A percentile compares a stretch with the other conserved stretches of the same genome.
Evolutionary conservation across 176 grass and related monocot species (phyloP).

Genomic region (Echinochloa phyllopogon): DNA sequence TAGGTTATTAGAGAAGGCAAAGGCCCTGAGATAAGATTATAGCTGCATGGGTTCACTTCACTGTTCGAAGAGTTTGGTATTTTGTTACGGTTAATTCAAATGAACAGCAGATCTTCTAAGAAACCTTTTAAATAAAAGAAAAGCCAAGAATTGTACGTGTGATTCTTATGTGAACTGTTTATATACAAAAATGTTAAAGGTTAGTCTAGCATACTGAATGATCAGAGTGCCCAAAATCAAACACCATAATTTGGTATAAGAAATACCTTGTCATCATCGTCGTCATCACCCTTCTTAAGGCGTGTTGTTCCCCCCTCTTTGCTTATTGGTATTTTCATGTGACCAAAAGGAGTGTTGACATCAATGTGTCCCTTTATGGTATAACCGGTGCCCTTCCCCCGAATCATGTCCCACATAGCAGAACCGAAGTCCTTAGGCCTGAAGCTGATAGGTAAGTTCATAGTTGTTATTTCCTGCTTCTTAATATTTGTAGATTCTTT

Average conservation of each 20-base stretch:
- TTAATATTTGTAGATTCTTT: slow-evolving; percentile 63
- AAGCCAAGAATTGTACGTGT: background rate
- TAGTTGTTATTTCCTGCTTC: slow-evolving; percentile 71
- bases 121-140: background rate
- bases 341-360: slow-evolving; percentile 87
- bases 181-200: background rate
- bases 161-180: background rate
- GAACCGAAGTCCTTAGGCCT: slow-evolving; percentile 91
- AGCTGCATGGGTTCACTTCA: background rate
- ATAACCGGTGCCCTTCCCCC: slow-evolving; percentile 83
- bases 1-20: background rate
- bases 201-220: background rate
- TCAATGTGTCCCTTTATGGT: slow-evolving; percentile 87
- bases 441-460: slow-evolving; percentile 86
- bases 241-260: background rate
- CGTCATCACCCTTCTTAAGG: slow-evolving; percentile 71
- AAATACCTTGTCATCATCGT: slow-evolving; percentile 63
- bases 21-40: background rate
- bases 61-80: background rate
- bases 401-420: slow-evolving; percentile 97
- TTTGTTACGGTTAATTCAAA: background rate
- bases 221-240: background rate
- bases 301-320: slow-evolving; percentile 82
- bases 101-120: background rate
- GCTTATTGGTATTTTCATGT: slow-evolving; percentile 89